Evolutionary conservation across 2,329 filamentous ascomycete species (phyloP), one percentile per base, ranked within the genome.

Genomic region (Chrysoporthe cubensis): DNA sequence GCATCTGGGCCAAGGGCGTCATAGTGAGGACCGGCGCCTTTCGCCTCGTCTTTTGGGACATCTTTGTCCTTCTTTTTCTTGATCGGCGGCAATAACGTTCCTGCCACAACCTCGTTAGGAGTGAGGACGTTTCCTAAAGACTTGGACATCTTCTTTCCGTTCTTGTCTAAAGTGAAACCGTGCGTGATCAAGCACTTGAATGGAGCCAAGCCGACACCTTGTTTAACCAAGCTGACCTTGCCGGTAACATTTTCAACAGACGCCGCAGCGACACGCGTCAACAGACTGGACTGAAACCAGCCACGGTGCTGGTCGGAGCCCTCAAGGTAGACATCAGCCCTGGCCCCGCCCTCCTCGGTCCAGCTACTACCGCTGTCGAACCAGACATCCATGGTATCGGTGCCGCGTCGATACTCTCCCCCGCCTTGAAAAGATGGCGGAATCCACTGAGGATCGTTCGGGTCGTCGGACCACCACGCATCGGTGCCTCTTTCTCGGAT

Each of bases 361-460:
- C 96, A 99, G 75, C 93, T 97, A 62, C 92, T 97, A 6, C 96
- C 96, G 72, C 96, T 98, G 78, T 99, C 96, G 73, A 99, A 99
- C 96, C 96, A 99, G 11, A 99, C 96, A 78, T 99, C 96, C 96
- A 99, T 99, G 0, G 96, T 99, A 75, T 99, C 96, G 56, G 84
- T 92, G 16, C 95, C 95, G 70, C 96, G 90, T 60, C 86, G 83
- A 75, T 91, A 96, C 5, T 80, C 76, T 9, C 83, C 82, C 16
- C 84, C 80, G 43, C 78, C 77, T 56, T 81, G 80, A 1, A 97
- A 81, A 11, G 87, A 85, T 6, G 87, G 79, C 1, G 90, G 88
- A 43, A 96, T 84, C 95, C 95, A 99, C 0, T 87, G 87, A 34
- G 85, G 81, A 64, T 98, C 94, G 70, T 94, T 86, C 1, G 85